Percentiles rank a stretch among this genome's conserved stretches.
Conservation (phyloP, 2,329 filamentous ascomycete species). For the Colletotrichum sp. region DNA sequence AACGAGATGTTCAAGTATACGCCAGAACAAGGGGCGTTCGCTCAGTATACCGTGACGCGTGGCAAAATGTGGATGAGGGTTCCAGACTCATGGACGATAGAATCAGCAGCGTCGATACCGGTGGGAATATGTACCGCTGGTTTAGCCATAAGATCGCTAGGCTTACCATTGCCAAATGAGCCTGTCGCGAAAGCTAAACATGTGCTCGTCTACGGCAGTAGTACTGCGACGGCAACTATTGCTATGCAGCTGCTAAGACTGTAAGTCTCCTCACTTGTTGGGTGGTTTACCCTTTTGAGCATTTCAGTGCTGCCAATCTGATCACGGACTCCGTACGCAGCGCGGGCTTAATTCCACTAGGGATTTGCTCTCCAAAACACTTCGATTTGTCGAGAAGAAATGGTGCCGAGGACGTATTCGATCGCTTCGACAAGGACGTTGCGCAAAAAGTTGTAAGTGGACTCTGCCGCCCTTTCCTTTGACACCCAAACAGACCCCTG, state of each 20-base stretch:
- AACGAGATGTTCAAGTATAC: slow-evolving; percentile 9
- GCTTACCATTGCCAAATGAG: slow-evolving; percentile 10
- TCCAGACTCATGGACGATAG: neutral
- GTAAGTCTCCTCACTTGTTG: slow-evolving; percentile 20
- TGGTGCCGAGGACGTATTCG: slow-evolving; percentile 28
- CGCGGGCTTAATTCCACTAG: slow-evolving; percentile 36
- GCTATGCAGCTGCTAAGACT: slow-evolving; percentile 27
- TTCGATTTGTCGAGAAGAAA: neutral
- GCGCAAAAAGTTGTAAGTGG: neutral
- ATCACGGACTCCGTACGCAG: neutral
- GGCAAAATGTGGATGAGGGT: neutral
- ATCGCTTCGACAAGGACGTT: slow-evolving; percentile 30
- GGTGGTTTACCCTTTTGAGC: neutral
- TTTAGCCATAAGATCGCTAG: neutral
- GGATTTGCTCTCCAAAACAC: neutral
- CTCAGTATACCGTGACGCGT: neutral
- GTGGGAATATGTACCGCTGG: neutral
- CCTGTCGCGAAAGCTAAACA: slow-evolving; percentile 5
- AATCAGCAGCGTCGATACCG: neutral
- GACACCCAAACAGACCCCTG: neutral
- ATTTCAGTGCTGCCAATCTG: neutral
- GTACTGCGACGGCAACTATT: neutral
- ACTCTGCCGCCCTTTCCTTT: neutral
- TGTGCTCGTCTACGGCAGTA: neutral
- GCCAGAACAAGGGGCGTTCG: neutral